Percentiles rank a stretch among this genome's conserved stretches.
Evolutionary conservation across 495 filamentous ascomycete species (phyloP).

Genomic region (Haplographium delicatum): DNA sequence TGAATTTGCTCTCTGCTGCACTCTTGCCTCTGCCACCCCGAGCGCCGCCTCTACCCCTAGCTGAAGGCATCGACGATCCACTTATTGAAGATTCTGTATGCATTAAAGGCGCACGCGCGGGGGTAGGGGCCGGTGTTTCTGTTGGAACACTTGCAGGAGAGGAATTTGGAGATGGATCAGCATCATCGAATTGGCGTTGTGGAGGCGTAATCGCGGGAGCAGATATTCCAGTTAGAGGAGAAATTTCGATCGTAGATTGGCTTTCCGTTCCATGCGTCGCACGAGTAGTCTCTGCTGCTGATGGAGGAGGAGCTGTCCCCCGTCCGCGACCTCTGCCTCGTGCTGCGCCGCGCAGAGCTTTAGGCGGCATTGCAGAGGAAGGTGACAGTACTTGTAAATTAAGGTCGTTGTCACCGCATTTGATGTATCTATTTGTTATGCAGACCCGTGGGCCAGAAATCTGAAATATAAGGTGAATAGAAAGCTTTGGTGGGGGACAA

Average conservation of each 20-base stretch:
- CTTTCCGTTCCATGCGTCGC: neutral
- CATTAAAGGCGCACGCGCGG: conserved; percentile 5
- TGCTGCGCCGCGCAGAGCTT: conserved; percentile 7
- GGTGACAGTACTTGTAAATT: neutral
- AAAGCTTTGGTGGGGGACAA: conserved; percentile 1
- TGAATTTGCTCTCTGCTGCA: conserved; percentile 19
- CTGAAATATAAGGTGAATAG: neutral
- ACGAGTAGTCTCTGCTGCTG: neutral
- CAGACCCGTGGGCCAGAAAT: neutral
- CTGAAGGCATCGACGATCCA: neutral
- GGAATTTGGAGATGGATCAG: conserved; percentile 17
- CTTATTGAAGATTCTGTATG: neutral
- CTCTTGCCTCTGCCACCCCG: conserved; percentile 7
- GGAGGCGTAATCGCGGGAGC: conserved; percentile 3
- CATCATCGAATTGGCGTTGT: conserved; percentile 1
- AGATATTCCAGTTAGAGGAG: neutral
- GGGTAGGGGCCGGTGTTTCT: conserved; percentile 24
- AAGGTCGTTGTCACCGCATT: conserved; percentile 5
- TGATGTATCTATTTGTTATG: neutral
- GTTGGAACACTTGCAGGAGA: conserved; percentile 22
- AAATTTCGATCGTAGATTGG: conserved; percentile 3
- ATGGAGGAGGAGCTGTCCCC: conserved; percentile 6
- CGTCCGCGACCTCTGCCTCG: conserved; percentile 17
- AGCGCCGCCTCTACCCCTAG: neutral
- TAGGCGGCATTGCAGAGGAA: conserved; percentile 18